These are phyloP conservation scores for Talaromyces sp. DNA, from an alignment of 2,329 filamentous ascomycete species.

Conservation along the genomic window DNA sequence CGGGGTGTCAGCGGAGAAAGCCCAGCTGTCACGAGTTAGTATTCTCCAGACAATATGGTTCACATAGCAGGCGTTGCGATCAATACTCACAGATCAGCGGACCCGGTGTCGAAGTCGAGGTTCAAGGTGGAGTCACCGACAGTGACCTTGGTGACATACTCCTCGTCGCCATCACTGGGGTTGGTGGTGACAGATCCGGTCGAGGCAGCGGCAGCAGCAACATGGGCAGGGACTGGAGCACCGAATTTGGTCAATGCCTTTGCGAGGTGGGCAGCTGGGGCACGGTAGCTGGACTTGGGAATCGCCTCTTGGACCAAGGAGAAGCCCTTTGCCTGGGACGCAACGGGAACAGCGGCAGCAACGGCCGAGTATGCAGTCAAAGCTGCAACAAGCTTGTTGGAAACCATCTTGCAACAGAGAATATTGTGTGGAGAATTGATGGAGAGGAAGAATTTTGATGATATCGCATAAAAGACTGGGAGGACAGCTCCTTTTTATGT, in stretches of 20 bases:
- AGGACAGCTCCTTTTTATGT: background rate
- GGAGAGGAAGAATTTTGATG: background rate
- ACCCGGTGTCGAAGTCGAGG: constrained; percentile 68
- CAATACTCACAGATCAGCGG: constrained; percentile 57
- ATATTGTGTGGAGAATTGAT: background rate
- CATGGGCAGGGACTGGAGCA: background rate
- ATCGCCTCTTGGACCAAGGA: background rate
- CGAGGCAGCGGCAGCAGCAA: background rate
- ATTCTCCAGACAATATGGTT: background rate
- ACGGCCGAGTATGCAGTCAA: background rate
- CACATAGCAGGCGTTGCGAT: background rate
- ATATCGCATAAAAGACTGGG: background rate
- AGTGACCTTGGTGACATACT: constrained; percentile 59
- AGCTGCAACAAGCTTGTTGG: background rate
- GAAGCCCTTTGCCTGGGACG: background rate
- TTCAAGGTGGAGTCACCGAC: constrained; percentile 61
- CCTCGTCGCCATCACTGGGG: constrained; percentile 48
- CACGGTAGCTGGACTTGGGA: background rate
- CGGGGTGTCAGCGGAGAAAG: constrained; percentile 59
- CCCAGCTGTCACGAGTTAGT: constrained; percentile 50
- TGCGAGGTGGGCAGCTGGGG: background rate
- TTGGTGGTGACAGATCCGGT: constrained; percentile 25
- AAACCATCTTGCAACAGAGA: background rate
- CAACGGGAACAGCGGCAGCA: background rate
- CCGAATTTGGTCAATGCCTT: background rate